phyloP scores from a whole-genome alignment of 1,284 basidiomycete genomes.

The Leccinum fallax region DNA sequence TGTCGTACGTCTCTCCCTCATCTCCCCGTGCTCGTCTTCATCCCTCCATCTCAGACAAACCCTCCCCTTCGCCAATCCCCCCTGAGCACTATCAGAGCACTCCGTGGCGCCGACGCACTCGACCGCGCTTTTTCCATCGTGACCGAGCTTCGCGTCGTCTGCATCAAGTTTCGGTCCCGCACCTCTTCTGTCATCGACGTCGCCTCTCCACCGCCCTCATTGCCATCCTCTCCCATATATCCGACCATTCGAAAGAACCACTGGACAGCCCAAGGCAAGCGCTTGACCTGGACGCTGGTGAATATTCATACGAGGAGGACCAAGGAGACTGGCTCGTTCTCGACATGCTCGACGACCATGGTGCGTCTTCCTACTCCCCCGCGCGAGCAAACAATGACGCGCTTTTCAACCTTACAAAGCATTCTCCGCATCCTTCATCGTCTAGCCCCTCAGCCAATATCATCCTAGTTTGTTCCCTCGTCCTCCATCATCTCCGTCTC shows the following conservation, averaged over 20 bases:
- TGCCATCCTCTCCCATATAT: no score
- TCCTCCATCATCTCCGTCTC: conserved; percentile 31
- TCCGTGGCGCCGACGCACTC: conserved; percentile 52
- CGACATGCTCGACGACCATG: conserved; percentile 56
- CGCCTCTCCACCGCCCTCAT: no score
- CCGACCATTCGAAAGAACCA: no score
- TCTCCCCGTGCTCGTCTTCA: conserved; percentile 1
- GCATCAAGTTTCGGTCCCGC: conserved; percentile 47
- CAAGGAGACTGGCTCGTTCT: conserved; percentile 57
- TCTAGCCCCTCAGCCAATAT: conserved; percentile 42
- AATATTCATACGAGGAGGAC: conserved; percentile 9
- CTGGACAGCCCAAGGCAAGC: no score
- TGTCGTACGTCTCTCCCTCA: conserved; percentile 42
- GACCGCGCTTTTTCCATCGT: conserved; percentile 31
- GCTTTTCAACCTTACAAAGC: conserved; percentile 49
- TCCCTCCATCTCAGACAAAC: conserved; percentile 39
- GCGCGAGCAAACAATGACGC: not conserved
- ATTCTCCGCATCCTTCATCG: conserved; percentile 65
- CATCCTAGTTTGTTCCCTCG: conserved; percentile 49
- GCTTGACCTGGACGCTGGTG: not conserved
- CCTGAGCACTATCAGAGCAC: conserved; percentile 43
- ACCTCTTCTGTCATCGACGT: conserved; percentile 11
- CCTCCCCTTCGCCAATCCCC: conserved; percentile 47
- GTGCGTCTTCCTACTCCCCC: conserved; percentile 32
- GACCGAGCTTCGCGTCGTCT: conserved; percentile 44